These are phyloP conservation scores for Fusarium albidum DNA, from an alignment of 2,329 filamentous ascomycete species.

Conservation along the genomic window DNA sequence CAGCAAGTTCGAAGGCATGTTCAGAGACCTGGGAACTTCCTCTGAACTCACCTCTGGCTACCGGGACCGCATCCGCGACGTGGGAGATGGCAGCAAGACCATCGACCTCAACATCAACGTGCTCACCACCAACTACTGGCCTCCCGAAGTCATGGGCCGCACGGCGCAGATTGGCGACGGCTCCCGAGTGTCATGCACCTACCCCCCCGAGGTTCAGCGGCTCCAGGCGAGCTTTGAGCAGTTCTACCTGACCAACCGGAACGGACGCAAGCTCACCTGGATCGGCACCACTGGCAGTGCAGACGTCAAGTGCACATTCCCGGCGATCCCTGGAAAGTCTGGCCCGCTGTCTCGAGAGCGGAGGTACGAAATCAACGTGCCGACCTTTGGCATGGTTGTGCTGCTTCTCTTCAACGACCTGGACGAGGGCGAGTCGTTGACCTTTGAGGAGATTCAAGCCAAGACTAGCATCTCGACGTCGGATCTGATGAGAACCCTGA, in stretches of 20 bases:
- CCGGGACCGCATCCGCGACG: conserved; percentile 68
- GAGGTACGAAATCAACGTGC: conserved; percentile 89
- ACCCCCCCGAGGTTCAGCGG: conserved; percentile 75
- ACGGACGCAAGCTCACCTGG: conserved; percentile 90
- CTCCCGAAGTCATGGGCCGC: conserved; percentile 83
- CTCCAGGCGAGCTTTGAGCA: conserved; percentile 87
- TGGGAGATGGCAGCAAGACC: conserved; percentile 57
- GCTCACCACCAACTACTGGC: conserved; percentile 94
- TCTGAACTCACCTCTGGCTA: conserved; percentile 83
- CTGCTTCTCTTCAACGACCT: conserved; percentile 89
- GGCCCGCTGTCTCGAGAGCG: conserved; percentile 68
- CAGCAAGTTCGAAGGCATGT: conserved; percentile 93
- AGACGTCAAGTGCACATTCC: conserved; percentile 83
- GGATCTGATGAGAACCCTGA: conserved; percentile 80
- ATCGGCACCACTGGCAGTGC: conserved; percentile 75
- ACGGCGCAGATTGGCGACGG: conserved; percentile 59
- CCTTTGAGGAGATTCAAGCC: conserved; percentile 82
- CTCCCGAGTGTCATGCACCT: conserved; percentile 65
- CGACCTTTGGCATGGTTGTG: conserved; percentile 92
- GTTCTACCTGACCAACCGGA: conserved; percentile 88
- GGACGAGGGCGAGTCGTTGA: conserved; percentile 56
- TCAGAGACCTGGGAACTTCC: conserved; percentile 92
- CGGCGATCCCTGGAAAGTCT: conserved; percentile 74
- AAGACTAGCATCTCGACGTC: conserved; percentile 78
- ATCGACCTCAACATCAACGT: conserved; percentile 86